Evolutionary conservation across 805 yeast genomes (phyloP).

Genomic region (Danielia reshetovae): DNA sequence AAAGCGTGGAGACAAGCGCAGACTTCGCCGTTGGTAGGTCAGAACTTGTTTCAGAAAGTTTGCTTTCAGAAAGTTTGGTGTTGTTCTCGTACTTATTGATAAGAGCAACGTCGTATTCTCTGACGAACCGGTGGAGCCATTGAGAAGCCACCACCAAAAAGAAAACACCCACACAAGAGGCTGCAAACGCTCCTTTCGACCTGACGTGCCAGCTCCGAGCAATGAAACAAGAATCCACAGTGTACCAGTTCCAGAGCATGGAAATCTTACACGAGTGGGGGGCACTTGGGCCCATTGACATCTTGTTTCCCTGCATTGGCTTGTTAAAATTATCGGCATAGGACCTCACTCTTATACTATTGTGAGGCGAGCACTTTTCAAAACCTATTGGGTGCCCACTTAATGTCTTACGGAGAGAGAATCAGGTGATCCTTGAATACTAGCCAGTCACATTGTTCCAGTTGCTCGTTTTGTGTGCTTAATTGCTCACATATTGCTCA

Average conservation of each 20-base stretch:
- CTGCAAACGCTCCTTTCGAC: constrained; percentile 60
- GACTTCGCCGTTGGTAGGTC: background rate
- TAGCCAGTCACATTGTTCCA: too few relatives aligned
- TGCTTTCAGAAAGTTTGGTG: background rate
- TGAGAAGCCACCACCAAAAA: constrained; percentile 54
- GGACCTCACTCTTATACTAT: too few relatives aligned
- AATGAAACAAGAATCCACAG: constrained; percentile 62
- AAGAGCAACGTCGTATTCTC: constrained; percentile 48
- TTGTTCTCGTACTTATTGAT: constrained; percentile 11
- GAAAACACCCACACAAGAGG: constrained; percentile 70
- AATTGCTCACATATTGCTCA: too few relatives aligned
- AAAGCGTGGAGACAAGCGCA: constrained; percentile 15
- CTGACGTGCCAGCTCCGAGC: constrained; percentile 60
- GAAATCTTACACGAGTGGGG: constrained; percentile 28
- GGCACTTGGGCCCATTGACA: constrained; percentile 8
- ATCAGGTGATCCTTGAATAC: too few relatives aligned
- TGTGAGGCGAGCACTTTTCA: too few relatives aligned
- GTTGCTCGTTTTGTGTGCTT: too few relatives aligned
- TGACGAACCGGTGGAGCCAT: constrained; percentile 50
- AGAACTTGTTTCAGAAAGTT: background rate
- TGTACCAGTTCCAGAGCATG: constrained; percentile 76
- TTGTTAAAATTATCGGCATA: too few relatives aligned
- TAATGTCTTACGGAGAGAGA: too few relatives aligned
- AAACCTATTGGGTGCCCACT: too few relatives aligned
- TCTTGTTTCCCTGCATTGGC: too few relatives aligned